These are phyloP conservation scores for Gossypium rotundifolium DNA, from an alignment of 345 rosid species.

Conservation along the genomic window DNA sequence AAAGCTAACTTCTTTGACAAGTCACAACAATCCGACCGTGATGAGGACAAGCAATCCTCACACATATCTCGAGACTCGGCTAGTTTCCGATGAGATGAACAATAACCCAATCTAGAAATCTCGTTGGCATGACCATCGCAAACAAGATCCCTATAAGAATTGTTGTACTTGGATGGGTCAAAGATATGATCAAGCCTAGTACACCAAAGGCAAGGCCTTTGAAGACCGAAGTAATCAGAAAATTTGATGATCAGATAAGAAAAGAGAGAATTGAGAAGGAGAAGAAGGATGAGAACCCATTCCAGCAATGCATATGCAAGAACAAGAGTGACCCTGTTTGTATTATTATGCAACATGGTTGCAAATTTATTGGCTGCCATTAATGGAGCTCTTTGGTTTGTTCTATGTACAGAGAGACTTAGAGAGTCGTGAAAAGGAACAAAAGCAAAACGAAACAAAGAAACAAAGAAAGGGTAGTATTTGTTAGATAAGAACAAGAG, in stretches of 20 bases:
- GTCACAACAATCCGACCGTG: constrained; percentile 18
- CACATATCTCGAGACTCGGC: constrained; percentile 39
- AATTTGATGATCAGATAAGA: constrained; percentile 75
- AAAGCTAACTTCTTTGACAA: constrained; percentile 27
- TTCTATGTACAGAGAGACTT: constrained; percentile 24
- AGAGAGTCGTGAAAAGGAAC: not conserved
- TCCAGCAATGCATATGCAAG: constrained; percentile 83
- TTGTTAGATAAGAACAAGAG: constrained; percentile 7
- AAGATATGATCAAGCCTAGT: constrained; percentile 75
- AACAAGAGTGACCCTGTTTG: constrained; percentile 63
- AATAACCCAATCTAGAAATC: constrained; percentile 43
- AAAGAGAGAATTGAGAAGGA: constrained; percentile 73
- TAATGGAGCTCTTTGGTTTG: constrained; percentile 22
- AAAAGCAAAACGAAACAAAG: not conserved
- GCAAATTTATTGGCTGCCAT: constrained; percentile 93
- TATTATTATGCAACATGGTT: constrained; percentile 62
- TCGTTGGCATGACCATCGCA: constrained; percentile 71
- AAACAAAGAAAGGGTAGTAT: not conserved
- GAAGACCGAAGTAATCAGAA: constrained; percentile 80
- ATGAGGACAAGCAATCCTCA: constrained; percentile 51
- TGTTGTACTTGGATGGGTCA: constrained; percentile 33
- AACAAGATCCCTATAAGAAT: constrained; percentile 56
- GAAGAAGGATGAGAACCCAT: constrained; percentile 74
- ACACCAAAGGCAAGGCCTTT: constrained; percentile 81
- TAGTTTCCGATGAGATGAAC: constrained; percentile 43